Conservation (phyloP, 2,329 filamentous ascomycete species). For the Paecilomyces sp. region DNA sequence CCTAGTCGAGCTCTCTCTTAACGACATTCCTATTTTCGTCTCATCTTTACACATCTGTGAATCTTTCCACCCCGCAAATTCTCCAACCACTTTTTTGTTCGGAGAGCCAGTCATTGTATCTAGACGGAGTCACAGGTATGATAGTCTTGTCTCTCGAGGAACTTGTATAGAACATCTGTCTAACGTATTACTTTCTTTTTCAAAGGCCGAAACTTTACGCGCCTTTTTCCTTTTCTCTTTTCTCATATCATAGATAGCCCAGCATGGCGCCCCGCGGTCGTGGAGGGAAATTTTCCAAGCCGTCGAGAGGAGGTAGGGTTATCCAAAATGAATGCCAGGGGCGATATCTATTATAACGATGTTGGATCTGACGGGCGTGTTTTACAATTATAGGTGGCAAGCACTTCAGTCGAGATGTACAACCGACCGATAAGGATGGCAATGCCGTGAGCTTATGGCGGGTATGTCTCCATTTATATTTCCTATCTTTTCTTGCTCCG, state of each 20-base stretch:
- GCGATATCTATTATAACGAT: neutral
- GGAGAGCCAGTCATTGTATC: neutral
- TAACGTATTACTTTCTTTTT: neutral
- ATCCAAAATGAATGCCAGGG: no score
- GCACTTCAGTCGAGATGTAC: slow-evolving; percentile 86
- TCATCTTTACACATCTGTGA: neutral
- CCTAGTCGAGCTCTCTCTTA: neutral
- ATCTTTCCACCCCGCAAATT: neutral
- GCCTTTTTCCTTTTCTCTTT: neutral
- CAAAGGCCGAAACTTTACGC: neutral
- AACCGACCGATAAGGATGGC: slow-evolving; percentile 81
- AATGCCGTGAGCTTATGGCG: slow-evolving; percentile 86
- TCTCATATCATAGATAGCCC: neutral
- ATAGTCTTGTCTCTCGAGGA: neutral
- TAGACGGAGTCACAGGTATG: neutral
- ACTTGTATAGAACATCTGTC: neutral
- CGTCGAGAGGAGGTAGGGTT: slow-evolving; percentile 9
- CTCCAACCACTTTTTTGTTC: neutral
- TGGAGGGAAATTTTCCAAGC: slow-evolving; percentile 11
- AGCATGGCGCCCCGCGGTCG: slow-evolving; percentile 10
- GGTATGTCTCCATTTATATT: slow-evolving; percentile 36
- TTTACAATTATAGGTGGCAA: slow-evolving; percentile 64
- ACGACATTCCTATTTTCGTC: neutral
- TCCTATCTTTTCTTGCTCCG: neutral
- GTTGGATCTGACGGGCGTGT: neutral